Evolutionary conservation across 495 filamentous ascomycete species (phyloP).

Genomic region (Penicillium arizonense): DNA sequence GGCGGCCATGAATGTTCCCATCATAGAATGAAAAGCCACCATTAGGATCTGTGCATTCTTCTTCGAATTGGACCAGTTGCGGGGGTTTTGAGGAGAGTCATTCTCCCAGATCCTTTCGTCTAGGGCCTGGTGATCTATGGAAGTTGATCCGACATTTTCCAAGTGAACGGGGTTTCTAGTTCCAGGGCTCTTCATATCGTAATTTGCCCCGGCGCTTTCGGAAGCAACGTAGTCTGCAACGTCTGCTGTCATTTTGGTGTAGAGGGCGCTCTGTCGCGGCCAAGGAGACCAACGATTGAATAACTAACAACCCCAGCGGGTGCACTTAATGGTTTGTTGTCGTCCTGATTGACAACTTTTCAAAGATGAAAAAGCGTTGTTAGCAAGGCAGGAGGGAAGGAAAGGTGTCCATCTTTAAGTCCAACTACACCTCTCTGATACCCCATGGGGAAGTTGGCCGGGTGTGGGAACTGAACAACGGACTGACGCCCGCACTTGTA

Average conservation of each 20-base stretch:
- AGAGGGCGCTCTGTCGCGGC: no score
- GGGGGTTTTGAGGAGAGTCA: conserved; percentile 18
- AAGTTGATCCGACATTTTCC: conserved; percentile 8
- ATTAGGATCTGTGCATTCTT: conserved; percentile 34
- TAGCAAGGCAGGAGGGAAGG: background rate
- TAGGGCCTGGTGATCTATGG: background rate
- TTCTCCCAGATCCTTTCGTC: background rate
- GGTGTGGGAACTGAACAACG: conserved; percentile 5
- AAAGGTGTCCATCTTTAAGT: background rate
- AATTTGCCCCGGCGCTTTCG: background rate
- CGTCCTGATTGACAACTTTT: no score
- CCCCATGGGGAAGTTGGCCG: conserved; percentile 11
- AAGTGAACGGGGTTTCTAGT: conserved; percentile 16
- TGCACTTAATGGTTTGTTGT: no score
- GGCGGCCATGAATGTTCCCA: conserved; percentile 33
- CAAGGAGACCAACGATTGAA: no score
- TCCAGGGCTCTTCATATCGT: conserved; percentile 7
- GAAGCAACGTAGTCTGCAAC: background rate
- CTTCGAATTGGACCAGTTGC: conserved; percentile 30
- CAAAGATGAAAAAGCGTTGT: no score
- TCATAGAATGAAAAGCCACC: conserved; percentile 37
- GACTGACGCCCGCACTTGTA: background rate
- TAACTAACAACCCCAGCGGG: no score
- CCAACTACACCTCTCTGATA: background rate
- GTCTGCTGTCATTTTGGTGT: background rate